Base-by-base conservation (phyloP, 768 basidiomycete genomes). In the Suillus fuscotomentosus region DNA sequence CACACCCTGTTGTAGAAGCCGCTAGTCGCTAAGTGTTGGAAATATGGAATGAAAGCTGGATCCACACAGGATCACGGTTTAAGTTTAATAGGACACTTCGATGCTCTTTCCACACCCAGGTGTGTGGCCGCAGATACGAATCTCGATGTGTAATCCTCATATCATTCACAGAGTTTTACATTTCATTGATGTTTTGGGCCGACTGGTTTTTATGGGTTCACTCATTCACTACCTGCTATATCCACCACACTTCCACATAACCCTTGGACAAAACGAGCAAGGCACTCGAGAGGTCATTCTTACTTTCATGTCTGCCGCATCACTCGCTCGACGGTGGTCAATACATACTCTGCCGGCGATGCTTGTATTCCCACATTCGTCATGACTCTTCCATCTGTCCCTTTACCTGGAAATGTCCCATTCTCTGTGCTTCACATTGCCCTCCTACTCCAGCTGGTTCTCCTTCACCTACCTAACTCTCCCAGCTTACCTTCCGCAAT, bases 401-500 rank as follows among this genome's bases (percentile, higher is more conserved):
- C 84, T 8, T 71, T 75, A 15, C 80, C 83, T 1, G 77, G 76
- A 15, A 74, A 79, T 53, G 54, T 71, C 15, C 67, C 80, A 17
- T 87, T 86, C 67, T 70, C 69, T 51, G 60, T 80, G 31, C 70
- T 87, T 3, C 77, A 83, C 1, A 61, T 80, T 50, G 77, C 78
- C 1, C 72, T 84, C 62, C 38, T 62, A 27, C 70, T 75, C 47
- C 66, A 83, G 39, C 78, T 83, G 31, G 62, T 84, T 13, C 74
- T 79, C 38, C 74, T 87, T n/a, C 83, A 86, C 65, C 73, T 82
- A 8, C 81, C 84, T 3, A 61, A 68, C 36, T 59, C 74, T 11
- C 83, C 84, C 5, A 83, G 79, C 64, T 84, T 83, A 11, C 66
- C 82, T 14, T 78, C 81, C 65, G 71, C 86, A 36, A 60, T 83